Percentiles rank a stretch among this genome's conserved stretches.
These are phyloP conservation scores for Neofusicoccum sp. DNA, from an alignment of 2,329 filamentous ascomycete genomes.

Conservation along the genomic window DNA sequence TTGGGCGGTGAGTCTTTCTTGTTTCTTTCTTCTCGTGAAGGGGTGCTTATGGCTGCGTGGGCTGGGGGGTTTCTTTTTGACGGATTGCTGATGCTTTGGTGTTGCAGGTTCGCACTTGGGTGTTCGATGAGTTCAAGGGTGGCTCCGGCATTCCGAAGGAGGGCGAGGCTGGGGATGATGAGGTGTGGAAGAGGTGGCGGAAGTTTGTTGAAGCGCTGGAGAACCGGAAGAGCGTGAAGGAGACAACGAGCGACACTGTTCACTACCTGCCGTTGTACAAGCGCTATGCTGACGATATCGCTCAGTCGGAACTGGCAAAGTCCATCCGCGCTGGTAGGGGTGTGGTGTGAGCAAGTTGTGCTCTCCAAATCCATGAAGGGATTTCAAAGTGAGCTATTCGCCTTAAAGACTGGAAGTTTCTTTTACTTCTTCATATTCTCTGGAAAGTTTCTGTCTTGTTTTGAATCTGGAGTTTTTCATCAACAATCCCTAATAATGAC, in stretches of 20 bases:
- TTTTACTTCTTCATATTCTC: too few species aligned
- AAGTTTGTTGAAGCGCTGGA: conserved; percentile 62
- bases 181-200: conserved; percentile 63
- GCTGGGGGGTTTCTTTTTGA: too few species aligned
- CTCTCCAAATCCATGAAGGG: not conserved
- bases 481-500: too few species aligned
- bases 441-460: too few species aligned
- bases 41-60: too few species aligned
- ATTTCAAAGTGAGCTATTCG: not conserved
- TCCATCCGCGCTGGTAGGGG: conserved; percentile 57
- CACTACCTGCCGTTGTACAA: conserved; percentile 67
- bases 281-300: conserved; percentile 47
- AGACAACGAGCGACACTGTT: conserved; percentile 67
- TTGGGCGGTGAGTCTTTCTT: conserved; percentile 55
- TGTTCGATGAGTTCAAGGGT: conserved; percentile 73
- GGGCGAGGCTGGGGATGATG: conserved; percentile 52
- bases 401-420: too few species aligned
- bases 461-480: too few species aligned
- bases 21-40: too few species aligned
- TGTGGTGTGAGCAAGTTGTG: conserved; percentile 53
- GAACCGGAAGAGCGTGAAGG: conserved; percentile 59
- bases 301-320: conserved; percentile 49
- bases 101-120: conserved; percentile 54
- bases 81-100: not conserved
- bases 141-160: conserved; percentile 51